phyloP scores from a whole-genome alignment of 176 grass and related monocot genomes.

The Pontederia paniculata region DNA sequence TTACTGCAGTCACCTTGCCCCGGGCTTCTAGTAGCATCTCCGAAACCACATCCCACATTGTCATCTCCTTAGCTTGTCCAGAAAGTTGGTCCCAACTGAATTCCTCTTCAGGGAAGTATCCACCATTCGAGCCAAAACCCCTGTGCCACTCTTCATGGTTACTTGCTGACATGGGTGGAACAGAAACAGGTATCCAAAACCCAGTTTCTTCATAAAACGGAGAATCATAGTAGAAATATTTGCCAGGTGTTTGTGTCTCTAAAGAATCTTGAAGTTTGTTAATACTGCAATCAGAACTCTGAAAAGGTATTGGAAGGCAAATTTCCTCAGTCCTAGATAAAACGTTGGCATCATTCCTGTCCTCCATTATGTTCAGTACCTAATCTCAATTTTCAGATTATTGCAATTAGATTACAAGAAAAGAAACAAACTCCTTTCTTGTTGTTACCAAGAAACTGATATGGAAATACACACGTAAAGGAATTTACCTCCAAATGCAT shows the following conservation, averaged over 20 bases:
- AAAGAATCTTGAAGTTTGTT: slow-evolving; percentile 1
- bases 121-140: slow-evolving; percentile 42
- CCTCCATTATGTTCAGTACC: too few species aligned
- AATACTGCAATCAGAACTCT: neutral
- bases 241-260: slow-evolving; percentile 8
- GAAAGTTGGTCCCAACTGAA: slow-evolving; percentile 53
- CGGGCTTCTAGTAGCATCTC: slow-evolving; percentile 56
- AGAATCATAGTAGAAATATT: slow-evolving; percentile 35
- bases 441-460: too few species aligned
- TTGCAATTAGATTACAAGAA: too few species aligned
- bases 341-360: too few species aligned
- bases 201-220: slow-evolving; percentile 56
- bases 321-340: too few species aligned
- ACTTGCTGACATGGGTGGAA: slow-evolving; percentile 60
- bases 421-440: too few species aligned
- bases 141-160: slow-evolving; percentile 51
- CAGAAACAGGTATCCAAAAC: slow-evolving; percentile 75
- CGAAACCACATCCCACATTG: slow-evolving; percentile 84
- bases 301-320: neutral
- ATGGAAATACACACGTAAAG: too few species aligned
- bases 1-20: slow-evolving; percentile 37
- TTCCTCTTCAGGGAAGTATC: slow-evolving; percentile 53
- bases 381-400: too few species aligned
- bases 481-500: too few species aligned
- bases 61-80: slow-evolving; percentile 46